Base-by-base conservation (phyloP, 1,284 basidiomycete species). In the Tilletiopsis washingtonensis region DNA sequence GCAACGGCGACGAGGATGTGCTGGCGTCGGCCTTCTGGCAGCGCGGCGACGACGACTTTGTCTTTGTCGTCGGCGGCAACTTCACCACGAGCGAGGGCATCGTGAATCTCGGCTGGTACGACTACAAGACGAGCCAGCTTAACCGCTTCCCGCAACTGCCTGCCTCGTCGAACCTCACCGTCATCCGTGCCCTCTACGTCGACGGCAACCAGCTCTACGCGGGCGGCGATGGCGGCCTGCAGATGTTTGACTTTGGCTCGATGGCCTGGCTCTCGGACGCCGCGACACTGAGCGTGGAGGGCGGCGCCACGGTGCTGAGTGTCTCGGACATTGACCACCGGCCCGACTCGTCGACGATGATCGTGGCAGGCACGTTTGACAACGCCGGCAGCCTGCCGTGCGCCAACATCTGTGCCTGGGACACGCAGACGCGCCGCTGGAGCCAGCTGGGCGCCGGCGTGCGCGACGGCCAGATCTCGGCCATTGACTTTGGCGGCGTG, bases 1-100 rank as follows among this genome's bases (percentile, higher is more conserved):
- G 81, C 1, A 78, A 81, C 1, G 75, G 80, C 0, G 83, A 86
- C 1, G 88, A 90, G 1, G 83, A 89, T 26, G 82, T 96, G 49
- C 78, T 94, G 38, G 80, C 88, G 0, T 91, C 88, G 29, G 81
- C 82, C 2, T 97, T 91, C 77, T 97, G 88, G 87, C 84, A 82
- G 15, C 94, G 94, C 67, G 78, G 78, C 36, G 58, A 65, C 27
- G 62, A 57, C 43, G 53, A 43, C 9, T 67, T 59, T 39, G 75
- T 88, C 40, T 82, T 81, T 34, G 81, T 96, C 57, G 77, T 97
- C 44, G 91, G 90, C 34, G 91, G 91, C 43, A 91, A 93, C 74
- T 96, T 94, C 71, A 82, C 84, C 3, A 85, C 84, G 63, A 64
- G 78, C 3, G 45, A 62, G 25, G 70, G 79, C 5, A 62, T 74